These are phyloP conservation scores for Dryas alaskensis DNA, from an alignment of 306 rosid genomes.

Conservation along the genomic window DNA sequence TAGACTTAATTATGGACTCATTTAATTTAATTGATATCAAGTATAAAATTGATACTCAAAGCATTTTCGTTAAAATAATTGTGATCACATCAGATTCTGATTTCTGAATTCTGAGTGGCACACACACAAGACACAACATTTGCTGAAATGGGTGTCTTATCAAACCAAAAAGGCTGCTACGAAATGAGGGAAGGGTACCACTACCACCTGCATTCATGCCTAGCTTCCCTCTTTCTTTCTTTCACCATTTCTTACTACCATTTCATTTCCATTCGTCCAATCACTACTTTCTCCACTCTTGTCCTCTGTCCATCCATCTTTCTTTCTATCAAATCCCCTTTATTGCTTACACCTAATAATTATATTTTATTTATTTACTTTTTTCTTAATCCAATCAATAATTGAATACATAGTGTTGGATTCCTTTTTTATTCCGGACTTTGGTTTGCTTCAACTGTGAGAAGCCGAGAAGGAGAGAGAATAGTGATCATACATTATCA, in stretches of 20 bases:
- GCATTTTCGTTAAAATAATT: not conserved
- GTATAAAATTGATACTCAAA: too few species aligned
- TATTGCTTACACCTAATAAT: not conserved
- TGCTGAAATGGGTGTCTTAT: constrained; percentile 40
- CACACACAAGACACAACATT: not conserved
- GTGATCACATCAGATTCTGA: constrained; percentile 19
- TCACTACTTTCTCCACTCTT: constrained; percentile 32
- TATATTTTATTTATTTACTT: not conserved
- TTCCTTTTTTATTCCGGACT: too few species aligned
- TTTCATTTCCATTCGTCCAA: constrained; percentile 44
- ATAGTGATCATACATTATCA: too few species aligned
- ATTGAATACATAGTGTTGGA: too few species aligned
- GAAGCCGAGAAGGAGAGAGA: too few species aligned
- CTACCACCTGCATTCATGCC: too few species aligned
- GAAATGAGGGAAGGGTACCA: not conserved
- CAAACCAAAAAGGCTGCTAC: constrained; percentile 37
- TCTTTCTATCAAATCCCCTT: too few species aligned
- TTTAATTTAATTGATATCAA: too few species aligned
- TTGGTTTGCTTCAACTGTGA: too few species aligned
- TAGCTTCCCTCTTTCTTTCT: not conserved
- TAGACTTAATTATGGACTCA: too few species aligned
- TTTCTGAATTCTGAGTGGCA: constrained; percentile 12
- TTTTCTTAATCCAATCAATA: not conserved
- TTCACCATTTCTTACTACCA: not conserved
- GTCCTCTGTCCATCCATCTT: constrained; percentile 41